Evolutionary conservation across 2,329 filamentous ascomycete genomes (phyloP), one percentile per base, ranked within the genome.

Genomic region (Claviceps quebecensis): DNA sequence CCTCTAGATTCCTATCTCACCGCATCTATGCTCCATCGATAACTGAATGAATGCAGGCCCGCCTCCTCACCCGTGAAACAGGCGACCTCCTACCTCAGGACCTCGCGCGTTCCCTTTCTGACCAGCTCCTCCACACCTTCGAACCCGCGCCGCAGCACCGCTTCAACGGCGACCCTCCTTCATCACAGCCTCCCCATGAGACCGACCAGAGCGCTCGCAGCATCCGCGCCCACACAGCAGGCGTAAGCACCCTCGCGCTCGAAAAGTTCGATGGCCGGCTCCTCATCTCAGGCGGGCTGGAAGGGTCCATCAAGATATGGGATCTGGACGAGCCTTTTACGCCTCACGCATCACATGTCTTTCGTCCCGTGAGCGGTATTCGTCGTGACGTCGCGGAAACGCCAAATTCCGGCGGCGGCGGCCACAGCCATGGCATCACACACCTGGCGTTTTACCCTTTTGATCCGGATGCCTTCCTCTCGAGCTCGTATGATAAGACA

Each of bases 231-330:
- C 89, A 95, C 66, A 76, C 79, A 50, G 78, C 86, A 4, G 89
- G 89, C 14, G 86, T 90, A 39, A 93, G 84, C 61, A 80, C 84
- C 40, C 70, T 96, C 41, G 81, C 85, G 0, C 76, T 95, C 40
- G 90, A 96, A 61, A 80, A 81, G 48, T 88, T 93, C 61, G 86
- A 93, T 56, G 87, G 86, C 3, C 63, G 64, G 59, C 85, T 86
- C 57, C 75, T 96, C 55, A 68, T 95, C 2, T 95, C 90, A 0
- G 91, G 87, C 4, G 89, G 90, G 34, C 84, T 87, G 4, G 88
- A 95, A 62, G 87, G 86, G 9, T 86, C 85, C 1, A 80, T 96
- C 61, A 86, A 83, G 57, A 69, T 96, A 45, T 96, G 90, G 90
- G 84, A 96, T 67, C 76, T 96, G 6, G 86, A 95, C 60, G 70